A percentile compares a stretch with the other conserved stretches of the same genome.
Evolutionary conservation across 441 rosid species (phyloP).

Genomic region (Iberis amara): DNA sequence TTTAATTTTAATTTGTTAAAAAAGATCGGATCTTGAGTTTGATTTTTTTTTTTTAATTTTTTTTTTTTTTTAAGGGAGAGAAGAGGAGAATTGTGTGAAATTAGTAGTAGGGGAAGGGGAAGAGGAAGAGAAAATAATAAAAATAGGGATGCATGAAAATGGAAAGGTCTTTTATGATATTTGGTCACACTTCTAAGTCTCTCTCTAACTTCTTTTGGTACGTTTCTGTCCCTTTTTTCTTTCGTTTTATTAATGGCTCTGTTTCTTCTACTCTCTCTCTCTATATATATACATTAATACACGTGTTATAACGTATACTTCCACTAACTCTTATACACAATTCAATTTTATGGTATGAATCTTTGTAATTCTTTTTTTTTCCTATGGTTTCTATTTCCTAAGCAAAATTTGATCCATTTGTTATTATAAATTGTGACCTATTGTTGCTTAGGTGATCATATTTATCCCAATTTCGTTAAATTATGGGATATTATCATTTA

Average conservation of each 20-base stretch:
- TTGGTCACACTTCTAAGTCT: conserved; percentile 19
- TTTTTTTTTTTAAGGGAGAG: background rate
- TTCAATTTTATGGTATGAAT: too few species aligned
- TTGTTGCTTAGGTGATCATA: background rate
- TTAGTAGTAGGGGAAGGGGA: background rate
- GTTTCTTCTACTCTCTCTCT: conserved; percentile 1
- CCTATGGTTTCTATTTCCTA: background rate
- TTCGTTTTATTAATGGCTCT: conserved; percentile 17
- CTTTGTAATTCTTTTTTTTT: too few species aligned
- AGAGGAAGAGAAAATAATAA: background rate
- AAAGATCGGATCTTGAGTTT: conserved; percentile 4
- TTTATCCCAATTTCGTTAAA: too few species aligned
- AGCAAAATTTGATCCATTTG: background rate
- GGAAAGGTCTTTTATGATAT: conserved; percentile 31
- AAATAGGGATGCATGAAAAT: conserved; percentile 28
- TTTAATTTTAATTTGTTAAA: background rate
- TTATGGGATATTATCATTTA: too few species aligned
- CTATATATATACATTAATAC: background rate
- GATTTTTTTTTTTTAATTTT: background rate
- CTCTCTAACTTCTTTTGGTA: conserved; percentile 28
- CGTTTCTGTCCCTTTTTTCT: conserved; percentile 31
- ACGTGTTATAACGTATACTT: conserved; percentile 21
- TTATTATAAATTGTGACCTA: background rate
- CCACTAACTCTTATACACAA: conserved; percentile 1
- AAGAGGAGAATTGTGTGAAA: conserved; percentile 8